Conservation (phyloP, 805 yeast genomes). For the Myxozyma vanderwaltii region DNA sequence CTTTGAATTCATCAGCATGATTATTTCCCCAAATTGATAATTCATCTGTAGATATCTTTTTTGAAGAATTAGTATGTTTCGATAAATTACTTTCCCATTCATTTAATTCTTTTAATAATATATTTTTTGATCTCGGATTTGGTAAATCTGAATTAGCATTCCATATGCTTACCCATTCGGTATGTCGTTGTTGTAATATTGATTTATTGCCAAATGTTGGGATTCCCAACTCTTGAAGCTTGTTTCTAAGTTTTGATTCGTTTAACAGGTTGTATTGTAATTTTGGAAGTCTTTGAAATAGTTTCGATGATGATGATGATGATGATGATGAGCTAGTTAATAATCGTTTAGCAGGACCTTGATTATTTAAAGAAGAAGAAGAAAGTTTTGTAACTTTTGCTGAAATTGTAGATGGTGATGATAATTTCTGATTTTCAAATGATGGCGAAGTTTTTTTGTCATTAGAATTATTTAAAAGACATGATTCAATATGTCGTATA, state of each 20-base stretch:
- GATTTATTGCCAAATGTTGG: conserved; percentile 64
- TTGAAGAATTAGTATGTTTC: conserved; percentile 33
- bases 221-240: conserved; percentile 56
- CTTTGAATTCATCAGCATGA: conserved; percentile 36
- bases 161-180: conserved; percentile 73
- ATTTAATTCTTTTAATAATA: conserved; percentile 56
- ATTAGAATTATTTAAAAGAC: conserved; percentile 8
- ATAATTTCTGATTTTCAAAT: neutral
- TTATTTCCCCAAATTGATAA: conserved; percentile 33
- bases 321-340: conserved; percentile 22
- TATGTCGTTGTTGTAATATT: conserved; percentile 69
- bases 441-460: conserved; percentile 11
- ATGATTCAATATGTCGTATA: conserved; percentile 22
- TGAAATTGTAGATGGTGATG: neutral
- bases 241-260: conserved; percentile 61
- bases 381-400: too few relatives aligned
- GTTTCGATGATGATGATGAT: neutral
- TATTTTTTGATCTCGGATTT: conserved; percentile 60
- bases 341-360: neutral
- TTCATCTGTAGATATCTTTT: conserved; percentile 31
- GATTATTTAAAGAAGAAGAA: neutral
- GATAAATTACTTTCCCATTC: conserved; percentile 63
- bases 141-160: conserved; percentile 79
- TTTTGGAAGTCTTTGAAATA: conserved; percentile 51
- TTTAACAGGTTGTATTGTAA: conserved; percentile 64